These are phyloP conservation scores for Russula ochroleuca DNA, from an alignment of 768 basidiomycete species.

Conservation along the genomic window DNA sequence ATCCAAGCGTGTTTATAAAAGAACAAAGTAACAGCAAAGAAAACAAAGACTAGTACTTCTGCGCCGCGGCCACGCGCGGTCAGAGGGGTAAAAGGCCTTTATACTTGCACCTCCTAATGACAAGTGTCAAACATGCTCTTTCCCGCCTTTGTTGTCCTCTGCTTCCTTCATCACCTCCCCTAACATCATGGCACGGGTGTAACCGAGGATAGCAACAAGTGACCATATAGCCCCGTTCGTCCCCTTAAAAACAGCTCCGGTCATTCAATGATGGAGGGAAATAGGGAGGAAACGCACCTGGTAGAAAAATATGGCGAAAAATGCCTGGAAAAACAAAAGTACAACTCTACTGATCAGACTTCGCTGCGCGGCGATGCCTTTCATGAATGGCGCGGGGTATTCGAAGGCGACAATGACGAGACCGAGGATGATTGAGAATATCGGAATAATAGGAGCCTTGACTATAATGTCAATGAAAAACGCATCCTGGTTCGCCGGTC, in stretches of 20 bases:
- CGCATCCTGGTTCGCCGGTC: conserved; percentile 32
- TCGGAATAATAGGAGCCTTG: conserved; percentile 70
- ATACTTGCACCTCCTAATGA: conserved; percentile 6
- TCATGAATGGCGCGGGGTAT: conserved; percentile 59
- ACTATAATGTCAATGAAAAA: conserved; percentile 74
- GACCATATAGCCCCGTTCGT: conserved; percentile 82
- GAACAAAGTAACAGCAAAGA: background rate
- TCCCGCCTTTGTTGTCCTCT: conserved; percentile 57
- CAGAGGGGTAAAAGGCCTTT: background rate
- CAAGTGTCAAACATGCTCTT: conserved; percentile 47
- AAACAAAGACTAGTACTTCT: conserved; percentile 7
- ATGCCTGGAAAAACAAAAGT: conserved; percentile 57
- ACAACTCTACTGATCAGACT: conserved; percentile 61
- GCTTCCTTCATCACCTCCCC: conserved; percentile 69
- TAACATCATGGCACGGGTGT: conserved; percentile 56
- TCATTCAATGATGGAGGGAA: background rate
- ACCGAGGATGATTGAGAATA: conserved; percentile 58
- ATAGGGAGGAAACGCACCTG: conserved; percentile 48
- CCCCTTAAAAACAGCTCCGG: conserved; percentile 47
- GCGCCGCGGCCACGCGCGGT: conserved; percentile 17
- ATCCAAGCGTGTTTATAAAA: background rate
- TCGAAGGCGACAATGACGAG: conserved; percentile 62
- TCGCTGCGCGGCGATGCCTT: conserved; percentile 55
- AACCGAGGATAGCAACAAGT: conserved; percentile 63
- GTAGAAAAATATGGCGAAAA: conserved; percentile 65